Evolutionary conservation across 2,329 filamentous ascomycete species (phyloP).

Genomic region (Aureobasidium sp.): DNA sequence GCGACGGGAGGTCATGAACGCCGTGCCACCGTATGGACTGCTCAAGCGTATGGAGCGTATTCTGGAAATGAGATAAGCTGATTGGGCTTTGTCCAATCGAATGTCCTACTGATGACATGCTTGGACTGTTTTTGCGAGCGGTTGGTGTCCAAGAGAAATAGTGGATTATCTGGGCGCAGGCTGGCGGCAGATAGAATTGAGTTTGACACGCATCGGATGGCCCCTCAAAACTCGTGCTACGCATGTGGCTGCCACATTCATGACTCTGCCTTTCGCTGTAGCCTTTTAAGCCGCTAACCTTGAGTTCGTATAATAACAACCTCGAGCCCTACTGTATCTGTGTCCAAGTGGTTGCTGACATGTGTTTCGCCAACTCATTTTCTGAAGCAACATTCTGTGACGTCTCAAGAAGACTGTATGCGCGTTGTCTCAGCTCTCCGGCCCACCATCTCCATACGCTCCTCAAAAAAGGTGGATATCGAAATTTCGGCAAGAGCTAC

Average conservation of each 20-base stretch:
- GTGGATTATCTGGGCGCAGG: background rate
- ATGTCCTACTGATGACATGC: background rate
- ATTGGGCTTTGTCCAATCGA: background rate
- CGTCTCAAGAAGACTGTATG: background rate
- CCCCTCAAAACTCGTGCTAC: background rate
- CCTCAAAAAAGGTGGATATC: slow-evolving; percentile 8
- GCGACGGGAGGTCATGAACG: background rate
- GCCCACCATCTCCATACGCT: background rate
- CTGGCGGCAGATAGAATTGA: background rate
- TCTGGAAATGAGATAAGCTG: background rate
- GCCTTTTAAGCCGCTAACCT: background rate
- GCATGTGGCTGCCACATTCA: slow-evolving; percentile 6
- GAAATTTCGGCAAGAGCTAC: slow-evolving; percentile 6
- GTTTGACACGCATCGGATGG: background rate
- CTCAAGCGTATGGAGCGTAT: background rate
- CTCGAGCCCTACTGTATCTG: background rate
- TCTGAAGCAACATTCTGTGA: background rate
- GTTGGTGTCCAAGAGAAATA: background rate
- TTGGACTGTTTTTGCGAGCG: background rate
- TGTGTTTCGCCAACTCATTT: background rate
- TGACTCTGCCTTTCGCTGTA: background rate
- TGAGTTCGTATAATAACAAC: background rate
- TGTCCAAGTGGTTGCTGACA: background rate
- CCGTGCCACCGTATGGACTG: background rate
- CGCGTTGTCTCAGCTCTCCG: background rate